Percentiles rank a stretch among this genome's conserved stretches.
phyloP scores from a whole-genome alignment of 169 alveolate genomes.

The Plasmodium vivax region DNA sequence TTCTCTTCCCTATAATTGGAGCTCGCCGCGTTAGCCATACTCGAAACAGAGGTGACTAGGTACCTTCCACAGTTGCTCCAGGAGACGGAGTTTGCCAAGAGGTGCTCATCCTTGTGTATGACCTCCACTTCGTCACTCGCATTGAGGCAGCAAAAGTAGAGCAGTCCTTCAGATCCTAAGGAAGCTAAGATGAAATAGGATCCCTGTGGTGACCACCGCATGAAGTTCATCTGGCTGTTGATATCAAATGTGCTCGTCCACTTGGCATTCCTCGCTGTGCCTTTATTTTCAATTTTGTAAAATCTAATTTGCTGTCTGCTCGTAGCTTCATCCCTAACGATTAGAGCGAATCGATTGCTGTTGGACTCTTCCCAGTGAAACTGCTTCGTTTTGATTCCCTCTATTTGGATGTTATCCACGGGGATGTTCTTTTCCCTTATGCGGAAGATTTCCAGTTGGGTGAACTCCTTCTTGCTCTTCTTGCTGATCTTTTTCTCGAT shows the following conservation, averaged over 20 bases:
- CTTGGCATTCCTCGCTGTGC: conserved; percentile 82
- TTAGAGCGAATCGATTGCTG: conserved; percentile 90
- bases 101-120: conserved; percentile 89
- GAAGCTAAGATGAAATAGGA: conserved; percentile 89
- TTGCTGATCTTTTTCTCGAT: conserved; percentile 90
- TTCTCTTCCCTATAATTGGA: conserved; percentile 73
- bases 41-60: conserved; percentile 84
- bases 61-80: conserved; percentile 93
- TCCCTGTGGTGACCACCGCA: conserved; percentile 92
- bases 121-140: conserved; percentile 90
- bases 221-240: conserved; percentile 83
- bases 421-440: conserved; percentile 91
- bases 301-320: conserved; percentile 88
- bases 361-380: conserved; percentile 89
- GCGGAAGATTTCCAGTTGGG: conserved; percentile 90
- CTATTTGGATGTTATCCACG: conserved; percentile 91
- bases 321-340: conserved; percentile 90
- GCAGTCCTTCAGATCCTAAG: conserved; percentile 87
- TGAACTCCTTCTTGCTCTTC: conserved; percentile 88
- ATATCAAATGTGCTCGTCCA: conserved; percentile 85
- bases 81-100: conserved; percentile 86
- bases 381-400: conserved; percentile 89
- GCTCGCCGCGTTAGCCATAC: not conserved
- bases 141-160: conserved; percentile 87
- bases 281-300: conserved; percentile 89